These are phyloP conservation scores for Ramalina intermedia DNA, from an alignment of 495 filamentous ascomycete species.

Conservation along the genomic window DNA sequence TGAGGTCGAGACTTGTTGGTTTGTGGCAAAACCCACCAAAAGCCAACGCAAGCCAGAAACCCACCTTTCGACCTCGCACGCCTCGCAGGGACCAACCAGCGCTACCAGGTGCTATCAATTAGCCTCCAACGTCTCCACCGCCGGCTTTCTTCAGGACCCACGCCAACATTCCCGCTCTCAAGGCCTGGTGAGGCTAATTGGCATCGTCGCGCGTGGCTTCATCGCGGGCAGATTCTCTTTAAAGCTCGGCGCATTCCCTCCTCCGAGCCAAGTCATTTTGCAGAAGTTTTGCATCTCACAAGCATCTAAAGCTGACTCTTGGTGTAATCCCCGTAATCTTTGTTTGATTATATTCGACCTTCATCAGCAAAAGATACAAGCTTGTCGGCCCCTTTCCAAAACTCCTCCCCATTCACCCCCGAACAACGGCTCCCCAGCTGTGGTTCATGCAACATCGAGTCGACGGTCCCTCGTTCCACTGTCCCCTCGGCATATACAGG, in stretches of 20 bases:
- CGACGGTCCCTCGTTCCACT: constrained; percentile 23
- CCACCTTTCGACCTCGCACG: too few relatives aligned
- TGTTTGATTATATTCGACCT: too few relatives aligned
- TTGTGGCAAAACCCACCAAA: too few relatives aligned
- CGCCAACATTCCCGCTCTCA: background rate
- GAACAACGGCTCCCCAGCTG: constrained; percentile 1
- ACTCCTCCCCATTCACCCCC: background rate
- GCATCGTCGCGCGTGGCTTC: background rate
- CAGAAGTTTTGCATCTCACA: background rate
- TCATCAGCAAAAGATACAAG: too few relatives aligned
- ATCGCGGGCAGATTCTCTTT: background rate
- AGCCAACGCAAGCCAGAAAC: too few relatives aligned
- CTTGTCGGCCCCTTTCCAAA: background rate
- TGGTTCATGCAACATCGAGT: constrained; percentile 30
- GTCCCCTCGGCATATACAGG: too few relatives aligned
- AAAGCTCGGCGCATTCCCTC: constrained; percentile 1
- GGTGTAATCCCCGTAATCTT: too few relatives aligned
- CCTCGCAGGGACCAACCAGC: too few relatives aligned
- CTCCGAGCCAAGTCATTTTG: background rate
- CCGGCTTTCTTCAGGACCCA: background rate
- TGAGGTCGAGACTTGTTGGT: too few relatives aligned
- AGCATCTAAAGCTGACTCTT: background rate
- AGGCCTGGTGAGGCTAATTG: background rate
- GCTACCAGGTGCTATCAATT: too few relatives aligned
- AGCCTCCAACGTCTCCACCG: too few relatives aligned